These are phyloP conservation scores for Torulaspora indica DNA, from an alignment of 805 yeast genomes.

Conservation along the genomic window DNA sequence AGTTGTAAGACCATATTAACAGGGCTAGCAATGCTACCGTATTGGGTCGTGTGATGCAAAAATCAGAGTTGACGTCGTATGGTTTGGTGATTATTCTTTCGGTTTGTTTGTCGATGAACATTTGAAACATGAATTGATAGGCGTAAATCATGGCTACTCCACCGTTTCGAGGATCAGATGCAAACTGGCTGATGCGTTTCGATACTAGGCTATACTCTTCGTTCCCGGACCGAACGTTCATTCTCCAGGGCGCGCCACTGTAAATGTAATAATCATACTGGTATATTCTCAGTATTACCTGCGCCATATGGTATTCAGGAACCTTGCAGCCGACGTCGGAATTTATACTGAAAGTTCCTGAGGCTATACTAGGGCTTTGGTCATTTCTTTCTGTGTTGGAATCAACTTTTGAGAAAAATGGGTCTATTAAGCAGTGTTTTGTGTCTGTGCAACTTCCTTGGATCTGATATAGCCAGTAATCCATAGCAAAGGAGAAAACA, in stretches of 20 bases:
- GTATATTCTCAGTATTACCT: constrained; percentile 63
- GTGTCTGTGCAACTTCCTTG: constrained; percentile 18
- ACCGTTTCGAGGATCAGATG: constrained; percentile 42
- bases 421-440: constrained; percentile 7
- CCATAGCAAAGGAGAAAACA: constrained; percentile 60
- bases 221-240: constrained; percentile 58
- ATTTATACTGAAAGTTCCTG: constrained; percentile 5
- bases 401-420: background rate
- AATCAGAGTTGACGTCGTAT: constrained; percentile 51
- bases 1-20: constrained; percentile 51
- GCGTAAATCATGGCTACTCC: constrained; percentile 56
- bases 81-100: constrained; percentile 39
- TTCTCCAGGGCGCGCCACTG: constrained; percentile 79
- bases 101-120: constrained; percentile 46
- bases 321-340: constrained; percentile 46
- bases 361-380: background rate
- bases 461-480: constrained; percentile 51
- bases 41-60: constrained; percentile 40
- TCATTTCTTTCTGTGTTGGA: background rate
- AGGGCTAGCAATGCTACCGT: constrained; percentile 34
- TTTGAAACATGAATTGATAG: constrained; percentile 55
- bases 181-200: constrained; percentile 39
- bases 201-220: constrained; percentile 47
- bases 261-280: constrained; percentile 74
- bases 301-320: constrained; percentile 69